Conservation (phyloP, 2,329 filamentous ascomycete genomes). For the Penicillium sp. region DNA sequence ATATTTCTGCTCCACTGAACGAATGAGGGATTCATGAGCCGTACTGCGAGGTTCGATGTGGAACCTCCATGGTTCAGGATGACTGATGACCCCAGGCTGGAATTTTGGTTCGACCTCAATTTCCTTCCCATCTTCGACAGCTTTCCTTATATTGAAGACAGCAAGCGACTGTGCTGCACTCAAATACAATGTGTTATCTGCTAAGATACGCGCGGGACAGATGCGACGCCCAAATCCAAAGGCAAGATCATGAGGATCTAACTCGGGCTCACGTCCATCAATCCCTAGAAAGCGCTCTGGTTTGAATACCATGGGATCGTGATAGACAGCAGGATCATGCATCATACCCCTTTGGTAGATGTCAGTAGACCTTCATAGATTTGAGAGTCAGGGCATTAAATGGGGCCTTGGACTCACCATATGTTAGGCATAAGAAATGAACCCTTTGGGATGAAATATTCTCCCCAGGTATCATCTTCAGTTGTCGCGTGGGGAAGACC, state of each 20-base stretch:
- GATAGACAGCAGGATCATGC: conserved; percentile 41
- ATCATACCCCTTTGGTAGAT: conserved; percentile 36
- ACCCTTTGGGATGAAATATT: no score
- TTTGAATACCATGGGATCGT: conserved; percentile 41
- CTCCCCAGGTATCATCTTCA: no score
- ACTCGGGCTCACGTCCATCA: conserved; percentile 35
- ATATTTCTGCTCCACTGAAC: conserved; percentile 4
- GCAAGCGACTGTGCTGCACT: conserved; percentile 48
- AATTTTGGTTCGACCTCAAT: conserved; percentile 41
- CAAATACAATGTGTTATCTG: conserved; percentile 44
- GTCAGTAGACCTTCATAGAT: neutral
- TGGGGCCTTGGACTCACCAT: neutral
- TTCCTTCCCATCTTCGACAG: conserved; percentile 37
- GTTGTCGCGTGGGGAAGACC: conserved; percentile 2
- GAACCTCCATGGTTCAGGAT: conserved; percentile 28
- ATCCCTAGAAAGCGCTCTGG: conserved; percentile 45
- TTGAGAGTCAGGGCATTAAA: neutral
- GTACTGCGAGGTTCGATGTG: conserved; percentile 11
- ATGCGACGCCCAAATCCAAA: conserved; percentile 46
- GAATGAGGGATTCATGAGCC: conserved; percentile 13
- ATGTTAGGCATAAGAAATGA: no score
- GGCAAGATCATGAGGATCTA: conserved; percentile 32
- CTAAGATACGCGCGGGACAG: conserved; percentile 46
- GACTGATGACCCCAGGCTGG: conserved; percentile 33
- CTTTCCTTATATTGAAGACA: conserved; percentile 47